Conservation (phyloP, 805 yeast genomes). For the Wickerhamomyces strasburgensis region DNA sequence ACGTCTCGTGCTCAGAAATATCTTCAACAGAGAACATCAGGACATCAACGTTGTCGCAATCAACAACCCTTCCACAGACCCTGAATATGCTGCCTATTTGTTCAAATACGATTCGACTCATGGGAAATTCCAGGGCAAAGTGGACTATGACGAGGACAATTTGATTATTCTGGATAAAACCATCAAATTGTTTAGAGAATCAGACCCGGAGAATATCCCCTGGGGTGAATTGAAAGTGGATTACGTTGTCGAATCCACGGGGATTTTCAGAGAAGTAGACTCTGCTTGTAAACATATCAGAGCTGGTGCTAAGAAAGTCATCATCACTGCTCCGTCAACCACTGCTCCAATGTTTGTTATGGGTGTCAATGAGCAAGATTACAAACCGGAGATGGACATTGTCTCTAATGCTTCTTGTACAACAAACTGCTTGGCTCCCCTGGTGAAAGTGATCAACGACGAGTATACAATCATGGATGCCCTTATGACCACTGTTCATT, state of each 20-base stretch:
- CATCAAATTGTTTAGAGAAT: slow-evolving; percentile 69
- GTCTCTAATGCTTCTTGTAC: slow-evolving; percentile 94
- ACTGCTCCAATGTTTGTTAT: slow-evolving; percentile 95
- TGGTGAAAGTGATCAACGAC: slow-evolving; percentile 86
- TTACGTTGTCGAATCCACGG: slow-evolving; percentile 88
- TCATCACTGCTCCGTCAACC: slow-evolving; percentile 90
- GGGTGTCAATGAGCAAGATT: slow-evolving; percentile 83
- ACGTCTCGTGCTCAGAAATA: slow-evolving; percentile 82
- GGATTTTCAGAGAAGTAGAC: slow-evolving; percentile 81
- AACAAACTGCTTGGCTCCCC: slow-evolving; percentile 93
- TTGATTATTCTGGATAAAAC: slow-evolving; percentile 65
- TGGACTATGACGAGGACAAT: slow-evolving; percentile 48
- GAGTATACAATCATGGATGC: slow-evolving; percentile 85
- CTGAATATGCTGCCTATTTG: slow-evolving; percentile 92
- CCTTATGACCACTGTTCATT: slow-evolving; percentile 94
- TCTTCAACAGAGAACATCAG: slow-evolving; percentile 43
- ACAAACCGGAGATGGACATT: slow-evolving; percentile 69
- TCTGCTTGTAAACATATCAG: slow-evolving; percentile 80
- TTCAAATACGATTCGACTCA: slow-evolving; percentile 95
- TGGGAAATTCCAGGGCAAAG: slow-evolving; percentile 78
- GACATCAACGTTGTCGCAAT: slow-evolving; percentile 73
- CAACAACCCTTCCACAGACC: slow-evolving; percentile 87
- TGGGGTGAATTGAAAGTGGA: slow-evolving; percentile 84
- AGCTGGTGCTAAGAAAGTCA: slow-evolving; percentile 93
- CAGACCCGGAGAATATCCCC: slow-evolving; percentile 82